Percentiles rank a stretch among this genome's conserved stretches.
Conservation (phyloP, 2,329 filamentous ascomycete species). For the Neofusicoccum laricinum region DNA sequence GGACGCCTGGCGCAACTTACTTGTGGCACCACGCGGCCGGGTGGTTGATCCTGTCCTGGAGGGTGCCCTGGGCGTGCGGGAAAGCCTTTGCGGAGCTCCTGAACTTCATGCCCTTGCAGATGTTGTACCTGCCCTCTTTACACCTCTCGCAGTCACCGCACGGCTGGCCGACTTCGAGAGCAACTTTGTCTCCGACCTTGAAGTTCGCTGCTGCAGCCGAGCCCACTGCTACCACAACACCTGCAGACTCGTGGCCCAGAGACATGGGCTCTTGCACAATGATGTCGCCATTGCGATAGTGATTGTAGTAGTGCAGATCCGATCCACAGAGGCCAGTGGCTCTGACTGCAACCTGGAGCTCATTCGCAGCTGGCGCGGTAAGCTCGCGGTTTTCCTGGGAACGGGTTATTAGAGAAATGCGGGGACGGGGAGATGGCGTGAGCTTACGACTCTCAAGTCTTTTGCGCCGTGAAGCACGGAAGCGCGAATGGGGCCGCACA, state of each 20-base stretch:
- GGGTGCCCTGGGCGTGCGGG: conserved; percentile 62
- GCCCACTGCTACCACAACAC: conserved; percentile 72
- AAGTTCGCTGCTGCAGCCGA: conserved; percentile 63
- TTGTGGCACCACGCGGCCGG: conserved; percentile 59
- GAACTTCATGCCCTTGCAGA: conserved; percentile 59
- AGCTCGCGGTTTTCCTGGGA: conserved; percentile 54
- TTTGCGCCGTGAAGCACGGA: conserved; percentile 61
- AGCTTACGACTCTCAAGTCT: conserved; percentile 56
- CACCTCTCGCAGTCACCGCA: conserved; percentile 65
- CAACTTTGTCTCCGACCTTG: conserved; percentile 74
- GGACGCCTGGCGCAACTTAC: conserved; percentile 20
- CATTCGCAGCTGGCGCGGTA: conserved; percentile 45
- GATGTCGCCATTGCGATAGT: conserved; percentile 84
- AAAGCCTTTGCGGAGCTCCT: conserved; percentile 59
- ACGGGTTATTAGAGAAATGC: conserved; percentile 18
- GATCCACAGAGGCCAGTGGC: conserved; percentile 69
- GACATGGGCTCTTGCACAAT: conserved; percentile 79
- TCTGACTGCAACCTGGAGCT: conserved; percentile 64
- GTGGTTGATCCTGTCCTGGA: conserved; percentile 62
- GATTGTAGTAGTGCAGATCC: conserved; percentile 80
- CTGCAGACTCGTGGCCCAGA: conserved; percentile 74
- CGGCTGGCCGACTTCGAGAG: conserved; percentile 87
- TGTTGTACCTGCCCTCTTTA: conserved; percentile 58
- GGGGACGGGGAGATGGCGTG: neutral
- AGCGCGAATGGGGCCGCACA: conserved; percentile 29